Base-by-base conservation (phyloP, 805 yeast genomes). In the Sugiyamaella lignohabitans region DNA sequence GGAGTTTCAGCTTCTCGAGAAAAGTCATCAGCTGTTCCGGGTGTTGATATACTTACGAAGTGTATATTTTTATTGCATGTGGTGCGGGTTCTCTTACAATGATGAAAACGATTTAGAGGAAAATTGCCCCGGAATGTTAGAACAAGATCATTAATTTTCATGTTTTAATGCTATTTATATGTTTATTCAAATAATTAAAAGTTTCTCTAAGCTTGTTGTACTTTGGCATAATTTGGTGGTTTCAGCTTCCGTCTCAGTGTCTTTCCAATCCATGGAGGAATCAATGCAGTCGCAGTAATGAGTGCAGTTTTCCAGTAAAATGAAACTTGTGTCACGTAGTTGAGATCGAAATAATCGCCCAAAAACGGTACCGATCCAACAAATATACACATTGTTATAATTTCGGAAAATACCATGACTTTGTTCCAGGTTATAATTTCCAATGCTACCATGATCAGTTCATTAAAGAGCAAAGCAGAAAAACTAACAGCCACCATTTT, bases 211-310 rank as follows among this genome's bases (percentile, higher is more conserved):
- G 76, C 82, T 51, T 85, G 93, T 63, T 89, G 98, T 37, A 93
- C 98, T 64, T 93, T 93, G 5, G 97, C 97, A 64, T 93, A 93
- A 60, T 87, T 87, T 27, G 98, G 98, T 2, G 98, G 98, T 55
- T 88, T 78, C 47, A 93, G 64, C 51, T 72, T 79, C 53, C 95
- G 75, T 59, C 82, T 80, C 16, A 91, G 68, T 3, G 84, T 72
- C 64, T 86, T 86, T 2, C 82, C 80, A 1, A 83, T 68, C 96
- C 96, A 91, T 1, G 91, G 94, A 0, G 98, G 98, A 32, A 87
- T 65, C 48, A 91, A 70, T 4, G 96, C 83, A 3, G 86, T 68
- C 0, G 78, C 71, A 36, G 89, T 66, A 10, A 86, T 81, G 5
- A 83, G 68, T 2, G 73, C 64, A 4, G 78, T 64, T 60, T 85